Evolutionary conservation across 805 yeast species (phyloP).

Genomic region (Metschnikowia sp.): DNA sequence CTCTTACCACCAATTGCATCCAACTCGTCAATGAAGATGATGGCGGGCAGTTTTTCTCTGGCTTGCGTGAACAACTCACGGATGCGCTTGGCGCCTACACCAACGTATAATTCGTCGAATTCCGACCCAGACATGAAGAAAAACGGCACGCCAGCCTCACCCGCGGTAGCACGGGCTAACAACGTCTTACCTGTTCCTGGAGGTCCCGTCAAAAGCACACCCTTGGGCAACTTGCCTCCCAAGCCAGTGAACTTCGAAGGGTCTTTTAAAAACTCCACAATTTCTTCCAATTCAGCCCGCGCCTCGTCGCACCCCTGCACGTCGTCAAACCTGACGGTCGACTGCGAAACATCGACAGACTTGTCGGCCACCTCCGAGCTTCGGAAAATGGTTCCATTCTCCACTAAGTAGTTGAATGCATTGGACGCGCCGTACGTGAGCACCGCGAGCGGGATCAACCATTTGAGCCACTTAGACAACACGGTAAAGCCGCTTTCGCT

Average conservation of each 20-base stretch:
- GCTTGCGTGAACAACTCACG: conserved; percentile 94
- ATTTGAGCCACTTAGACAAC: conserved; percentile 81
- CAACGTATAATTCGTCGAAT: conserved; percentile 96
- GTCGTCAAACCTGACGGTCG: conserved; percentile 85
- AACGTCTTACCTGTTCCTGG: conserved; percentile 99
- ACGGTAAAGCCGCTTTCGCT: conserved; percentile 80
- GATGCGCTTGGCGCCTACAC: conserved; percentile 98
- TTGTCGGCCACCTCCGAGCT: conserved; percentile 70
- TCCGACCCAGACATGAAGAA: conserved; percentile 98
- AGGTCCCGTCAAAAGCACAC: conserved; percentile 94
- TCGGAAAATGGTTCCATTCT: conserved; percentile 77
- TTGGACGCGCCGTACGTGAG: conserved; percentile 77
- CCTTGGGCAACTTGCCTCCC: conserved; percentile 97
- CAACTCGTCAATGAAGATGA: conserved; percentile 93
- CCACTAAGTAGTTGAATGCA: conserved; percentile 75
- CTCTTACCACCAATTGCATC: conserved; percentile 99
- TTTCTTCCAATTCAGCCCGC: conserved; percentile 92
- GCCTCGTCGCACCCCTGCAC: conserved; percentile 99
- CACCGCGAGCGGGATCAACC: conserved; percentile 79
- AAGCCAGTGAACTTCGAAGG: conserved; percentile 94
- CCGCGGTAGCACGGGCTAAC: conserved; percentile 96
- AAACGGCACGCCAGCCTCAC: conserved; percentile 98
- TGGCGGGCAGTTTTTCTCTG: conserved; percentile 92
- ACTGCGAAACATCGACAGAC: conserved; percentile 77
- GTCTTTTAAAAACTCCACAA: conserved; percentile 95